Percentiles rank a stretch among this genome's conserved stretches.
phyloP scores from a whole-genome alignment of 441 rosid genomes.

The Gossypium gossypioides region DNA sequence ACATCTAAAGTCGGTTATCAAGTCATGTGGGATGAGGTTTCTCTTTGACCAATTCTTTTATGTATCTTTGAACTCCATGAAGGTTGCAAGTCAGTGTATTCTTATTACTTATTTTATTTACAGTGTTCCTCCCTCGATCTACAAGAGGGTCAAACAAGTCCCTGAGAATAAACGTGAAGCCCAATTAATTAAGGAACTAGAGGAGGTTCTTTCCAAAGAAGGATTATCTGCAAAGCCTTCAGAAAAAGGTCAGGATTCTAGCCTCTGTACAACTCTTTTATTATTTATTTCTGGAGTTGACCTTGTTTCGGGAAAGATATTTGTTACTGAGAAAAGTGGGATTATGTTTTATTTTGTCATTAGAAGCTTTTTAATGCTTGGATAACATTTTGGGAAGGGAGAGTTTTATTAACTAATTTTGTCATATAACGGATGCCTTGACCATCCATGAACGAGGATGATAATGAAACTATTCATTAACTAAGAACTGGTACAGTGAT shows the following conservation, averaged over 20 bases:
- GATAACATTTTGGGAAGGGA: neutral
- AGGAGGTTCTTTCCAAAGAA: constrained; percentile 75
- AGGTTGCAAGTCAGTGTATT: constrained; percentile 12
- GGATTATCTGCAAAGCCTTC: constrained; percentile 74
- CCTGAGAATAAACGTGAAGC: constrained; percentile 73
- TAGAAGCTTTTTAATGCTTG: neutral
- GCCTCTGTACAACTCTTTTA: neutral
- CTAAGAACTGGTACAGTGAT: neutral
- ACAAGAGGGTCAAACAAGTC: constrained; percentile 78
- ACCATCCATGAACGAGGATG: neutral
- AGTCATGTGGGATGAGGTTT: constrained; percentile 79
- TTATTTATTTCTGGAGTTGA: neutral
- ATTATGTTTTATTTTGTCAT: neutral
- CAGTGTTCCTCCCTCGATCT: constrained; percentile 69
- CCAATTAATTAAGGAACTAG: constrained; percentile 59
- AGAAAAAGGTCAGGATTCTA: constrained; percentile 52
- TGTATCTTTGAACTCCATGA: constrained; percentile 5
- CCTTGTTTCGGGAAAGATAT: neutral
- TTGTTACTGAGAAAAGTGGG: neutral
- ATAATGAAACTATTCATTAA: neutral
- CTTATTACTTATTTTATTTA: constrained; percentile 12
- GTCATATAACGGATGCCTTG: neutral
- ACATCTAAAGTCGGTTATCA: constrained; percentile 68
- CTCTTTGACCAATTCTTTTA: constrained; percentile 5
- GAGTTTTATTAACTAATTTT: neutral